Evolutionary conservation across 441 rosid genomes (phyloP).

Genomic region (Theobroma grandiflorum): DNA sequence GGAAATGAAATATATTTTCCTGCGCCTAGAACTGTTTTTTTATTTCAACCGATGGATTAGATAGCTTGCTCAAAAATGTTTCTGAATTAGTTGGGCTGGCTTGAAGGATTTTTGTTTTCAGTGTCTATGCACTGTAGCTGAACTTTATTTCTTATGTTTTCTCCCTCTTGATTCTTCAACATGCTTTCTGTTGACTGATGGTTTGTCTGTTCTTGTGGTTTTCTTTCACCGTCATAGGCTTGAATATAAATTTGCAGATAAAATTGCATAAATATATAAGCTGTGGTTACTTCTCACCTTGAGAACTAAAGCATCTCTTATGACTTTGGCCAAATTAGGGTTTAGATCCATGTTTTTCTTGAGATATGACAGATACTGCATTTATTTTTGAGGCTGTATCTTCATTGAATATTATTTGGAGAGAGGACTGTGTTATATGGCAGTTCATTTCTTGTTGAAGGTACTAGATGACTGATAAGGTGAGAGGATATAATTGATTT

Average conservation of each 20-base stretch:
- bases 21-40: background rate
- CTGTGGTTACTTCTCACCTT: background rate
- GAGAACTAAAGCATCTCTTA: background rate
- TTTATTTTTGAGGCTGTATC: background rate
- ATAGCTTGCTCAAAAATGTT: background rate
- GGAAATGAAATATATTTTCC: background rate
- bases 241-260: background rate
- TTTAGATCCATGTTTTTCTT: background rate
- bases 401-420: background rate
- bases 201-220: background rate
- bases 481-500: background rate
- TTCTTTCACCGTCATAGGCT: background rate
- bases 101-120: conserved; percentile 1
- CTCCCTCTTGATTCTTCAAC: background rate
- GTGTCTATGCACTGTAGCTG: background rate
- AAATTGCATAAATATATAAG: background rate
- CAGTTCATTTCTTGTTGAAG: background rate
- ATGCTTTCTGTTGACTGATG: background rate
- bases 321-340: background rate
- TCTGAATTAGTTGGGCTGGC: background rate
- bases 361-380: background rate
- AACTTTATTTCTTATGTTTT: background rate
- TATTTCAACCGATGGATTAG: background rate
- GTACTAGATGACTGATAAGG: background rate
- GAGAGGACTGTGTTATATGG: background rate